Conservation (phyloP, 208 protist genomes). For the Trypanosoma melophagium region DNA sequence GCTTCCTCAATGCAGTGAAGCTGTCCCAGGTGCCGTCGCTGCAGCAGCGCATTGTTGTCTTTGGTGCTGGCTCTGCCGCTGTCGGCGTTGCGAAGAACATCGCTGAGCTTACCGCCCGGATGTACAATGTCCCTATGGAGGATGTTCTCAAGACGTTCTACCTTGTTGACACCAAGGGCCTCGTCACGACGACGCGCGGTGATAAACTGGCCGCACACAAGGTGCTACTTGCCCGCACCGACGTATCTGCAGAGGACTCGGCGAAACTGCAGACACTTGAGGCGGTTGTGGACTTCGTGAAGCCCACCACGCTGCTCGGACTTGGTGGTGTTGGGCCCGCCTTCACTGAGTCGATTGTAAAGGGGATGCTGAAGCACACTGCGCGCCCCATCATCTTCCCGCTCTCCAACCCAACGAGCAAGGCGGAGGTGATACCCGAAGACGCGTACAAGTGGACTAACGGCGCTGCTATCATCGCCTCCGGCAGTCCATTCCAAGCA, state of each 20-base stretch:
- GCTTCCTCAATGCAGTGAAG: constrained; percentile 90
- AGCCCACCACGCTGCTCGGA: constrained; percentile 96
- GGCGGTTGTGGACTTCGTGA: constrained; percentile 85
- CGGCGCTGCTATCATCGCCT: constrained; percentile 93
- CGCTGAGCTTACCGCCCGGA: constrained; percentile 58
- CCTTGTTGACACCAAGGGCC: constrained; percentile 91
- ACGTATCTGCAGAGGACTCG: constrained; percentile 65
- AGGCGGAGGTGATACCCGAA: constrained; percentile 91
- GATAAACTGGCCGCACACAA: constrained; percentile 89
- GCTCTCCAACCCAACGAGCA: constrained; percentile 94
- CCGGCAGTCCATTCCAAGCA: constrained; percentile 94
- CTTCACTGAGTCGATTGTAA: constrained; percentile 94
- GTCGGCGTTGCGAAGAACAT: constrained; percentile 95
- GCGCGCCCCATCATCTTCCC: constrained; percentile 95
- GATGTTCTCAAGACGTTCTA: constrained; percentile 89
- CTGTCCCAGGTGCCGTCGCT: constrained; percentile 7
- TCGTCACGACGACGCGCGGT: constrained; percentile 82
- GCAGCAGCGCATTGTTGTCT: constrained; percentile 83
- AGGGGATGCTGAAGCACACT: constrained; percentile 66
- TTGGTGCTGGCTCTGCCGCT: constrained; percentile 93
- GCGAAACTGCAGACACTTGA: constrained; percentile 52
- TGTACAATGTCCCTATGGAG: constrained; percentile 65
- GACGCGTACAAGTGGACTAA: constrained; percentile 94
- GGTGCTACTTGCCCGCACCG: constrained; percentile 82
- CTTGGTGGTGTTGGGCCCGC: constrained; percentile 87